Percentiles rank a stretch among this genome's conserved stretches.
phyloP scores from a whole-genome alignment of 768 basidiomycete species.

The Trametes villosa region DNA sequence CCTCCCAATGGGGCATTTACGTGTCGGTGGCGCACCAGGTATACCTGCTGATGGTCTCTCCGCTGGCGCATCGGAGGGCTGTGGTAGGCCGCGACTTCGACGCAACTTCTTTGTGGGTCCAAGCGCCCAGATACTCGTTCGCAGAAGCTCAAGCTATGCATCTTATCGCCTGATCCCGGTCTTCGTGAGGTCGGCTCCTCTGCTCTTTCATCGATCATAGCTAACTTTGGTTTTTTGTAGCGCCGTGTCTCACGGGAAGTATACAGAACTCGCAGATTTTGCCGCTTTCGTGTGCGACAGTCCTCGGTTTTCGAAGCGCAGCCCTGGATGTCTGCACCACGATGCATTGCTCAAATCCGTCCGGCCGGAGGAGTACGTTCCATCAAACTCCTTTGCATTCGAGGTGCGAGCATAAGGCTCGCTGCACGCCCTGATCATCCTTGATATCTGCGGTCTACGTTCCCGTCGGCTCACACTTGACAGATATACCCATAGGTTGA shows the following conservation, averaged over 20 bases:
- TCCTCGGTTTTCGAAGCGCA: no score
- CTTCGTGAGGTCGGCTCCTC: background rate
- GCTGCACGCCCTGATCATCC: no score
- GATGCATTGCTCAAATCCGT: no score
- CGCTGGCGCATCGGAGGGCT: background rate
- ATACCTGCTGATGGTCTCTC: no score
- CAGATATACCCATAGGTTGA: no score
- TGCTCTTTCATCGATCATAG: background rate
- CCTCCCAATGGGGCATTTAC: background rate
- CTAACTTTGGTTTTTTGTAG: background rate
- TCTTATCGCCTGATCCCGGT: background rate
- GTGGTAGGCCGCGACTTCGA: background rate
- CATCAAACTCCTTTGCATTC: no score
- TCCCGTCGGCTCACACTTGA: no score
- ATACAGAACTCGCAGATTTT: background rate
- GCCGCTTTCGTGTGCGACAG: background rate
- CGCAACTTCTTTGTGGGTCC: conserved; percentile 4
- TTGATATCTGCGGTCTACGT: no score
- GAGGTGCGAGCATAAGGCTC: no score
- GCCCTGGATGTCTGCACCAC: no score
- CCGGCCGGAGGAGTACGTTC: no score
- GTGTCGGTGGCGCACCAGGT: background rate
- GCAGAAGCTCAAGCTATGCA: background rate
- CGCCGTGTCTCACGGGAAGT: background rate
- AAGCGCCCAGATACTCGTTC: background rate